Base-by-base conservation (phyloP, 2,329 filamentous ascomycete genomes). In the Pseudophaeomoniella oleicola region DNA sequence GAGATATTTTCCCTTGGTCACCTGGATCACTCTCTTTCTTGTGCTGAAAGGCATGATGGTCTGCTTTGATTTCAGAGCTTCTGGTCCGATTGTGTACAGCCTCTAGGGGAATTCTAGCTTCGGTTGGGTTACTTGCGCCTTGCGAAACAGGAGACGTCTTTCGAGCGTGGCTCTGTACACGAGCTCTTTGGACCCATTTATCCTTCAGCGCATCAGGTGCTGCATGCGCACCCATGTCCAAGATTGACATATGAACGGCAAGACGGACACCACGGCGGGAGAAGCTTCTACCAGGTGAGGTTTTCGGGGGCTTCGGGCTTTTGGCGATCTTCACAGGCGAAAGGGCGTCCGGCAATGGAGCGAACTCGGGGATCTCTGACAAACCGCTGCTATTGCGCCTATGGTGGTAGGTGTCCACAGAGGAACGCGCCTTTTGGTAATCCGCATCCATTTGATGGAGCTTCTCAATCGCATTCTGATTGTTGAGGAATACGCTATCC, bases 201-300 rank as follows among this genome's bases (percentile, higher is more conserved):
- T 42, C 36, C 18, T 43, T 43, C 11, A 50, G 41, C 3, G 38
- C 38, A 31, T 37, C 35, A n/a, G 46, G 42, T 5, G 41, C 40
- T 5, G 45, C 41, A 19, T 43, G 40, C 13, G 46, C 44, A 29
- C 44, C 39, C 3, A 43, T 39, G 34, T 45, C 44, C 17, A 48
- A 34, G 32, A 50, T 46, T 3, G 47, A 48, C 35, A 41, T 47
- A 35, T 47, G 46, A 4, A 48, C 42, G 5, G 40, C 44, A 2
- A 50, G 40, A 4, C 44, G 39, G 14, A 44, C 43, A 17, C 44
- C 46, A 18, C 44, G 46, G 16, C 39, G 39, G 11, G 44, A 47
- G 35, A 48, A 46, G 12, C 42, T 39, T 10, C 39, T 34, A 19
- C 41, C 43, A 5, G 30, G 32, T 30, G 22, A 34, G 15, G 38